Evolutionary conservation across 1,284 basidiomycete genomes (phyloP), one percentile per base, ranked within the genome.

Genomic region (Rhodotorula sp.): DNA sequence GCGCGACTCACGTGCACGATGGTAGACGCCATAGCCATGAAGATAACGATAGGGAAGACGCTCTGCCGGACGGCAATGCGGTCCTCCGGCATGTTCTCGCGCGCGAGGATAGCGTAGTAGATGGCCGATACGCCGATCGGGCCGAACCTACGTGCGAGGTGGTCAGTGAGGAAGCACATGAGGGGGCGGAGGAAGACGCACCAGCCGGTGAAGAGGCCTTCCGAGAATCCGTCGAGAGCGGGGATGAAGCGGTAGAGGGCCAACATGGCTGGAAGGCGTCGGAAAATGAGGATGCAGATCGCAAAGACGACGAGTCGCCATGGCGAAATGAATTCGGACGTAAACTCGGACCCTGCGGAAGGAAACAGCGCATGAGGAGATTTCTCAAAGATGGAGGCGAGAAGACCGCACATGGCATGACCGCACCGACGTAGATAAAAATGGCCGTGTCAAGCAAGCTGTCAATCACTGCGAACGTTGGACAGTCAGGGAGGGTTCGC

Each of bases 21-120:
- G 6, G 85, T 81, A 1, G 82, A 83, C 0, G 81, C 80, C 60
- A 85, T 80, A 20, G 85, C 82, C 56, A 84, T 77, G 71, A 85
- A 84, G 63, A 84, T 81, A 17, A 84, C 83, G 32, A 85, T 79
- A 4, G 84, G 85, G 2, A 77, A 72, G 68, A 84, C 80, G 30
- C 82, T 76, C 29, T 74, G 67, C 7, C 81, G 78, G 6, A 84
- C 74, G 5, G 79, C 79, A 2, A 77, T 78, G 1, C 80, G 79
- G 55, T 83, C 81, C 49, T 82, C 80, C 0, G 84, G 83, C 0
- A 85, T 62, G 36, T 76, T 70, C 24, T 82, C 78, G 13, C 84
- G 75, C 0, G 84, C 83, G 11, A 85, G 82, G 62, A 84, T 80
- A 49, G 81, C 80, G 73, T 85, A 85, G 74, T 83, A 70, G 19